Percentiles rank a stretch among this genome's conserved stretches.
phyloP scores from a whole-genome alignment of 1,284 basidiomycete genomes.

The Violaceomyces palustris region DNA sequence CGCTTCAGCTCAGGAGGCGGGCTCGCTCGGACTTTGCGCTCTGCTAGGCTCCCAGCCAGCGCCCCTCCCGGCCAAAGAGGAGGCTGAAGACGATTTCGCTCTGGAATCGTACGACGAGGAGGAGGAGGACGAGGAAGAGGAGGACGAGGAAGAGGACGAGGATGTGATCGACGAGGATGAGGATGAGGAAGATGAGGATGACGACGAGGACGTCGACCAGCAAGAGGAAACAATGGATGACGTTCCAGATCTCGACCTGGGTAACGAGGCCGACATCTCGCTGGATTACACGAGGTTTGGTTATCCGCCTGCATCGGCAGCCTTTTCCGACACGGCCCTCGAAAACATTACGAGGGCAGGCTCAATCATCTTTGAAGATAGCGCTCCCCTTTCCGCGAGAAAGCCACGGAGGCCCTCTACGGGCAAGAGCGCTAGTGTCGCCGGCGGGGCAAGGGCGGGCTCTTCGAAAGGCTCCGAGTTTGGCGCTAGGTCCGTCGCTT shows the following conservation, averaged over 20 bases:
- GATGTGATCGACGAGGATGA: constrained; percentile 12
- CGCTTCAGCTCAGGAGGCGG: constrained; percentile 1
- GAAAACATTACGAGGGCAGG: constrained; percentile 24
- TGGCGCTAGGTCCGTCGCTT: too few relatives aligned
- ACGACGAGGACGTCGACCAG: constrained; percentile 8
- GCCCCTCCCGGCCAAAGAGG: constrained; percentile 1
- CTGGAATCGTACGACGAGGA: constrained; percentile 47
- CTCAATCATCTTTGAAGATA: constrained; percentile 35
- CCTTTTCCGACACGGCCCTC: constrained; percentile 29
- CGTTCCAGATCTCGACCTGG: constrained; percentile 18
- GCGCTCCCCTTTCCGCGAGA: too few relatives aligned
- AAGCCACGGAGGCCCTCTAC: too few relatives aligned
- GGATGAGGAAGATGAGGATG: constrained; percentile 17
- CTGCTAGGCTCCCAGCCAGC: background rate
- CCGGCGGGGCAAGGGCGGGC: too few relatives aligned
- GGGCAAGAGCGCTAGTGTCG: too few relatives aligned
- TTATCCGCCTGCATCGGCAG: constrained; percentile 37
- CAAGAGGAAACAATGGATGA: too few relatives aligned
- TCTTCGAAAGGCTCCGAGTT: too few relatives aligned
- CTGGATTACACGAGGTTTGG: constrained; percentile 37
- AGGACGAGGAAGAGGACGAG: constrained; percentile 12
- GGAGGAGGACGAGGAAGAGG: constrained; percentile 15
- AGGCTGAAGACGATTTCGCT: constrained; percentile 13
- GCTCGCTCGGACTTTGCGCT: background rate
- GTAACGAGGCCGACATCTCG: constrained; percentile 14